Evolutionary conservation across 768 basidiomycete species (phyloP).

Genomic region (Lactifluus pinguis): DNA sequence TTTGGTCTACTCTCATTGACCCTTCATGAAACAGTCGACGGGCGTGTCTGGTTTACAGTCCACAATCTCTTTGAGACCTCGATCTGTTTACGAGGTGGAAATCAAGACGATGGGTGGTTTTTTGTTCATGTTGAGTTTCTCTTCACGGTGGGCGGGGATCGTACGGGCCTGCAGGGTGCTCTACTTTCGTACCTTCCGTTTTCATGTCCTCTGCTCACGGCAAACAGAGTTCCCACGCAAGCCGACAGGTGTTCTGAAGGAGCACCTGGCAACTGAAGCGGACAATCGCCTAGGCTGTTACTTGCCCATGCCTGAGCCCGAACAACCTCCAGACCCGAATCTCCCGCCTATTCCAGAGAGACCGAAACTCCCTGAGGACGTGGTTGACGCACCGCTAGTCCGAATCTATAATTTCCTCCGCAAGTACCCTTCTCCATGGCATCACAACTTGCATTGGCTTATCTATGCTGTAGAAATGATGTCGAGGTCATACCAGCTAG

Average conservation of each 20-base stretch:
- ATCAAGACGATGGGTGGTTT: slow-evolving; percentile 74
- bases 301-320: slow-evolving; percentile 33
- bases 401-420: slow-evolving; percentile 85
- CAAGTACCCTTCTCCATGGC: slow-evolving; percentile 32
- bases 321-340: slow-evolving; percentile 27
- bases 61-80: slow-evolving; percentile 66
- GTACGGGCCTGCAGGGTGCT: slow-evolving; percentile 61
- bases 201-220: not conserved
- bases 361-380: slow-evolving; percentile 47
- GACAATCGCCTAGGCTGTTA: slow-evolving; percentile 60
- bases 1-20: slow-evolving; percentile 17
- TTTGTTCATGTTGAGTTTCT: slow-evolving; percentile 71
- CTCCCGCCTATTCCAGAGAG: slow-evolving; percentile 30
- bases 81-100: slow-evolving; percentile 63
- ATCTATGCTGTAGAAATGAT: slow-evolving; percentile 57
- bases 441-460: slow-evolving; percentile 8
- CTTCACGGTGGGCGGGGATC: slow-evolving; percentile 63
- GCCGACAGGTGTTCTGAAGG: slow-evolving; percentile 53
- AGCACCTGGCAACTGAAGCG: slow-evolving; percentile 65
- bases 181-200: not conserved
- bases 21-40: slow-evolving; percentile 41
- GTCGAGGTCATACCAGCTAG: slow-evolving; percentile 87
- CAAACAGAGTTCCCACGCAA: slow-evolving; percentile 60
- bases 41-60: slow-evolving; percentile 70
- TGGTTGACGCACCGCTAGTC: slow-evolving; percentile 75